Conservation (phyloP, 805 yeast genomes). For the Yamadazyma akitaensis region DNA sequence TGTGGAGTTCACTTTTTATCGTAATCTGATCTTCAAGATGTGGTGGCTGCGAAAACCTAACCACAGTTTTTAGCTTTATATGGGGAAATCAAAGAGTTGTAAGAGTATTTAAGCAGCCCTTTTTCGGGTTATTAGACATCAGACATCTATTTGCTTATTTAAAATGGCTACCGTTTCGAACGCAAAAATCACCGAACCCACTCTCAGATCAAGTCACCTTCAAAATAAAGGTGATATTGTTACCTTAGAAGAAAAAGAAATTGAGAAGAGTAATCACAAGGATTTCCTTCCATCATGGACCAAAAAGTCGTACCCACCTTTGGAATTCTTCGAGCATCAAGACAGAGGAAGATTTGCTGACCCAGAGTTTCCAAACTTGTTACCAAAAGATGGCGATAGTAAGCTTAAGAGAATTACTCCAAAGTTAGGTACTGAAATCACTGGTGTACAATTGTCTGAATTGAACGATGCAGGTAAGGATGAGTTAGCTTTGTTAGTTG, state of each 20-base stretch:
- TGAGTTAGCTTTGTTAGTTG: conserved; percentile 64
- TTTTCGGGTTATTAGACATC: too few species aligned
- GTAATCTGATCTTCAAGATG: background rate
- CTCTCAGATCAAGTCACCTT: background rate
- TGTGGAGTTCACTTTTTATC: background rate
- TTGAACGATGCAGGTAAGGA: conserved; percentile 54
- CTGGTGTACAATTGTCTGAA: conserved; percentile 55
- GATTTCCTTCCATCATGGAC: conserved; percentile 33
- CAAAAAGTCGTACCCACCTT: conserved; percentile 45
- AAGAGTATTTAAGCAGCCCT: too few species aligned
- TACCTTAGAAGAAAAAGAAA: conserved; percentile 13
- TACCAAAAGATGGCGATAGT: conserved; percentile 31
- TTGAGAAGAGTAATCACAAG: conserved; percentile 17
- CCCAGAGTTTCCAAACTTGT: conserved; percentile 47
- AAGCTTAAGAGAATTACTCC: conserved; percentile 51
- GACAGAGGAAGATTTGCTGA: conserved; percentile 65
- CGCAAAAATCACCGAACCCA: background rate
- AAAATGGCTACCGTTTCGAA: background rate
- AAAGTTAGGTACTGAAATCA: conserved; percentile 65
- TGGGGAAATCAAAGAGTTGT: background rate
- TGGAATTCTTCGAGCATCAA: conserved; percentile 48
- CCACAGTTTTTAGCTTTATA: conserved; percentile 2
- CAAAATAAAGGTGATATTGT: background rate
- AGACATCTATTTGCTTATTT: background rate
- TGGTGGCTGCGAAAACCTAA: conserved; percentile 10